Evolutionary conservation across 352 stramenopile species (phyloP).

Genomic region (Pythium scleroteichum): DNA sequence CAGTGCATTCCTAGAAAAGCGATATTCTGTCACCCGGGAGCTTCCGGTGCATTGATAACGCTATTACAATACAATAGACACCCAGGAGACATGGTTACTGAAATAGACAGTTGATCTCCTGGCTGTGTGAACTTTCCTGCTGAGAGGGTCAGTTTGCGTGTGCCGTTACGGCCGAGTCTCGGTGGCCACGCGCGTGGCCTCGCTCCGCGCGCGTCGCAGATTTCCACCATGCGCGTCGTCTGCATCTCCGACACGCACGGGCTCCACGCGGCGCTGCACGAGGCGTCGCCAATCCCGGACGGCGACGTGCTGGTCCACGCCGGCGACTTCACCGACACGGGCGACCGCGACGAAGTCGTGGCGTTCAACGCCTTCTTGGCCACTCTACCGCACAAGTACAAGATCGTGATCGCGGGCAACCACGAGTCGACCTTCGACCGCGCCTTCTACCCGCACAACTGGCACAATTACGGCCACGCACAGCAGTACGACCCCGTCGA

Average conservation of each 20-base stretch:
- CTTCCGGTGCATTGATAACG: no score
- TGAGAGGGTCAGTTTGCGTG: no score
- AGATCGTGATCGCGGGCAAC: conserved; percentile 80
- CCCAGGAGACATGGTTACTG: no score
- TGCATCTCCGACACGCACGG: conserved; percentile 80
- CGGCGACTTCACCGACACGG: conserved; percentile 87
- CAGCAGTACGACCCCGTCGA: conserved; percentile 67
- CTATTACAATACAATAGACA: no score
- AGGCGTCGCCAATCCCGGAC: conserved; percentile 38
- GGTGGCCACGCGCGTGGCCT: neutral
- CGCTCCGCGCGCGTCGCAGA: neutral
- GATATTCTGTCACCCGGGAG: no score
- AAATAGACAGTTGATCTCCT: no score
- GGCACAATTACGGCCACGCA: conserved; percentile 70
- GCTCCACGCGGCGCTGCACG: conserved; percentile 63
- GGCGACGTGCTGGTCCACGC: conserved; percentile 89
- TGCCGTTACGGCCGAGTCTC: no score
- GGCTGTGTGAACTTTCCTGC: no score
- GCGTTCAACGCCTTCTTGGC: conserved; percentile 74
- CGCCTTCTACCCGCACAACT: conserved; percentile 65
- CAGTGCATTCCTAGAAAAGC: neutral
- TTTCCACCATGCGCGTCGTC: conserved; percentile 52
- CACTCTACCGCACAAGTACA: conserved; percentile 69
- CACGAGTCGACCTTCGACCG: conserved; percentile 83
- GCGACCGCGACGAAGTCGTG: conserved; percentile 57